A percentile compares a stretch with the other conserved stretches of the same genome.
phyloP scores from a whole-genome alignment of 805 yeast species.

The Nakazawaea anatomiae region DNA sequence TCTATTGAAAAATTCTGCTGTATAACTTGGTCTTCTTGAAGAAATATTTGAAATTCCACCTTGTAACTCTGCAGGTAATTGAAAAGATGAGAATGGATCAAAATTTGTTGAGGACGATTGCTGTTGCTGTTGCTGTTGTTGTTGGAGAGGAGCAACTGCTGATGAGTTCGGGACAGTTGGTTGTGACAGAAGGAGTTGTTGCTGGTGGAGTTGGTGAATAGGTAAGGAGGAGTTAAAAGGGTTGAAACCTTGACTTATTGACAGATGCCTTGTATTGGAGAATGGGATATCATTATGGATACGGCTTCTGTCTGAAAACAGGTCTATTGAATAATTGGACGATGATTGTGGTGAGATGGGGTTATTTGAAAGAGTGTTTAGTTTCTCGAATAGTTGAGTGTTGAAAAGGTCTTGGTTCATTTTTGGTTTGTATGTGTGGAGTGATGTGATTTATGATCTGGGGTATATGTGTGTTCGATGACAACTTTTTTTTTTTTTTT shows the following conservation, averaged over 20 bases:
- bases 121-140: conserved; percentile 10
- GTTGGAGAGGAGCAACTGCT: conserved; percentile 11
- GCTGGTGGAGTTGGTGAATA: conserved; percentile 5
- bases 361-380: conserved; percentile 1
- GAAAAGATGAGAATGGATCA: conserved; percentile 26
- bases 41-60: conserved; percentile 59
- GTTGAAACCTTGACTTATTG: conserved; percentile 5
- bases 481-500: no score
- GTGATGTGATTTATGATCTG: neutral
- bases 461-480: no score
- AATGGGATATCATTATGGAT: conserved; percentile 5
- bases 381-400: conserved; percentile 8
- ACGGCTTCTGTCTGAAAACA: neutral
- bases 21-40: conserved; percentile 68
- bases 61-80: conserved; percentile 53
- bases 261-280: conserved; percentile 9
- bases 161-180: neutral
- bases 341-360: conserved; percentile 2
- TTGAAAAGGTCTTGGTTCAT: conserved; percentile 10
- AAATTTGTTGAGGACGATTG: conserved; percentile 1
- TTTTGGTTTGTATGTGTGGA: neutral
- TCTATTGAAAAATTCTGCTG: conserved; percentile 56
- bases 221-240: conserved; percentile 6
- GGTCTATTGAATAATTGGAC: neutral
- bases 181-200: neutral